phyloP scores from a whole-genome alignment of 78 protist species.

The slime mould (Dictyostelium discoideum) region dicty_2.7 NC_007088.5:7191001-7191500 shows the following conservation, averaged over 20 bases:
- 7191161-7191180: neutral
- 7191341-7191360: slow-evolving; percentile 65
- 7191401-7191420: slow-evolving; percentile 79
- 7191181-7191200: slow-evolving; percentile 80
- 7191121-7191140: slow-evolving; percentile 89
- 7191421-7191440: slow-evolving; percentile 53
- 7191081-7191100: slow-evolving; percentile 94
- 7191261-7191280: slow-evolving; percentile 94
- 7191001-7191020: slow-evolving; percentile 94
- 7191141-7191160: slow-evolving; percentile 37
- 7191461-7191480: slow-evolving; percentile 71
- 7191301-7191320: slow-evolving; percentile 88
- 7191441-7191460: slow-evolving; percentile 68
- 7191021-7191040: slow-evolving; percentile 99
- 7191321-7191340: slow-evolving; percentile 90
- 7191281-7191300: slow-evolving; percentile 92
- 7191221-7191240: slow-evolving; percentile 90
- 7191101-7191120: slow-evolving; percentile 57
- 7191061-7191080: slow-evolving; percentile 99
- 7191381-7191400: slow-evolving; percentile 77
- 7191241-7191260: slow-evolving; percentile 87
- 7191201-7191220: slow-evolving; percentile 82
- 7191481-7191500: slow-evolving; percentile 57
- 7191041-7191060: slow-evolving; percentile 98
- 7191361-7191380: slow-evolving; percentile 78